Conservation (phyloP, 2,329 filamentous ascomycete species). For the Ceratocystis papillata region DNA sequence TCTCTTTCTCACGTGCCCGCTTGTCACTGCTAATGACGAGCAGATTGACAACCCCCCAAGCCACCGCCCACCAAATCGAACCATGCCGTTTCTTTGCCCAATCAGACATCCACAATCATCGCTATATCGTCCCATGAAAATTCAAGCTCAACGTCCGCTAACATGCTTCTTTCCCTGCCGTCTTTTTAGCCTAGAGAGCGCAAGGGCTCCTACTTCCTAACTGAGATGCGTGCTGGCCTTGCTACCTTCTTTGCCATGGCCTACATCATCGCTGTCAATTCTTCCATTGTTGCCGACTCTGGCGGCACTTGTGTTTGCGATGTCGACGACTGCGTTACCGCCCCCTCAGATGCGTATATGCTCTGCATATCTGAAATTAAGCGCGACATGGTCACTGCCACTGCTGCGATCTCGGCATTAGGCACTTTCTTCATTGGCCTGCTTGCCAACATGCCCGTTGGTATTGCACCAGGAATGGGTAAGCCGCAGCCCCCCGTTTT, state of each 20-base stretch:
- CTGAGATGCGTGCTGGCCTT: constrained; percentile 71
- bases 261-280: constrained; percentile 46
- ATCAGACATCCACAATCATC: background rate
- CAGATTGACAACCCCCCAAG: background rate
- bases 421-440: constrained; percentile 76
- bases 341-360: constrained; percentile 40
- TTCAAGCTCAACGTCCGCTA: background rate
- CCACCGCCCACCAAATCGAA: background rate
- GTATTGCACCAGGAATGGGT: constrained; percentile 36
- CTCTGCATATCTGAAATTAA: constrained; percentile 56
- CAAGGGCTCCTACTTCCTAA: constrained; percentile 67
- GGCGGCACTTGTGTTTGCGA: constrained; percentile 66
- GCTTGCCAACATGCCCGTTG: constrained; percentile 58
- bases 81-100: background rate
- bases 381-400: constrained; percentile 73
- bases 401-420: constrained; percentile 69
- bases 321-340: constrained; percentile 21
- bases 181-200: constrained; percentile 51
- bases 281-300: constrained; percentile 47
- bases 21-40: too few species aligned
- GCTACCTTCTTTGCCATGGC: constrained; percentile 63
- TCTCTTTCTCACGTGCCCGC: background rate
- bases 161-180: background rate
- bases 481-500: constrained; percentile 23
- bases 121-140: background rate